Evolutionary conservation across 2,329 filamentous ascomycete species (phyloP).

Genomic region (Diaporthe destruens): DNA sequence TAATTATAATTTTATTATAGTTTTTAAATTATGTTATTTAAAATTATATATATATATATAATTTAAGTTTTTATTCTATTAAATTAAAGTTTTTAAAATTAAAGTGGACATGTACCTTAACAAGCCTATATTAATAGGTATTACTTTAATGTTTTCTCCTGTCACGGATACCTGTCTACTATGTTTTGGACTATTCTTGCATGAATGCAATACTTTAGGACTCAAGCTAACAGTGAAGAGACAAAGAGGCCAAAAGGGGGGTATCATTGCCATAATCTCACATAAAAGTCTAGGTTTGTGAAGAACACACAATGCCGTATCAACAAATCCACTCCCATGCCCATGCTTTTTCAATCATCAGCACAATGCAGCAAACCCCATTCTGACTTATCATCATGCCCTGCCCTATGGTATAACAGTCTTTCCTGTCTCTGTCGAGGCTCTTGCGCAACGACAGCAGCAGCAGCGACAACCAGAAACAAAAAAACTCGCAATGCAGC

Average conservation of each 20-base stretch:
- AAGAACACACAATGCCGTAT: conserved; percentile 26
- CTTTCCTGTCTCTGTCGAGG: conserved; percentile 12
- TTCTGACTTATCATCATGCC: conserved; percentile 18
- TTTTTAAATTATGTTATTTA: too few relatives aligned
- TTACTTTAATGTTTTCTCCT: too few relatives aligned
- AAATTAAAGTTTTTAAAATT: too few relatives aligned
- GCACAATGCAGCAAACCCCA: conserved; percentile 16
- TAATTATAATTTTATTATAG: too few relatives aligned
- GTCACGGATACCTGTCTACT: too few relatives aligned
- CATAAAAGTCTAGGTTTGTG: conserved; percentile 30
- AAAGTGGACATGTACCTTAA: too few relatives aligned
- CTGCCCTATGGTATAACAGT: neutral
- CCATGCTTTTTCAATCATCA: conserved; percentile 25
- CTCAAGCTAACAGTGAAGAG: neutral
- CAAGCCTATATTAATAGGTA: too few relatives aligned
- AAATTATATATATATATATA: too few relatives aligned
- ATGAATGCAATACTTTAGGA: neutral
- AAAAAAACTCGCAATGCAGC: conserved; percentile 17
- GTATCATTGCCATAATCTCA: conserved; percentile 34
- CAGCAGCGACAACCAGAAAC: neutral
- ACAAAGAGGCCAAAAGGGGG: conserved; percentile 26
- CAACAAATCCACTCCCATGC: conserved; percentile 27
- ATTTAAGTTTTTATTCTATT: too few relatives aligned
- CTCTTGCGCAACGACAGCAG: neutral
- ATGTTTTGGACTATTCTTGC: too few relatives aligned